phyloP scores from a whole-genome alignment of 129 eudicot species.

The Escallonia herrerae region DNA sequence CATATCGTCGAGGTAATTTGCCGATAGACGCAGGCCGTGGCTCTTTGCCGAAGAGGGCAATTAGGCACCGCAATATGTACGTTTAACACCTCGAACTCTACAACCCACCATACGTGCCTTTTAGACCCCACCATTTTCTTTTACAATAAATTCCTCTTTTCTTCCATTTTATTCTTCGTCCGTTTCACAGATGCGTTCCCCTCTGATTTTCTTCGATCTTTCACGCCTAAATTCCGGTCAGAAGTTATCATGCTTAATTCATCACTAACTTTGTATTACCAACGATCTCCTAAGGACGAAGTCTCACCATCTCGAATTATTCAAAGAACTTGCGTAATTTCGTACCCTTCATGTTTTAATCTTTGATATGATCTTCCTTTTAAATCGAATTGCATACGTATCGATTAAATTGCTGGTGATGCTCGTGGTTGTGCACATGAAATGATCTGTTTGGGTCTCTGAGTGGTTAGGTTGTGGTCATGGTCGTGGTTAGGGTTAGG shows the following conservation, averaged over 20 bases:
- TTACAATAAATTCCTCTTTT: too few relatives aligned
- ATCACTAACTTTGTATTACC: conserved; percentile 20
- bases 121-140: too few relatives aligned
- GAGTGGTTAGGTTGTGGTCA: conserved; percentile 5
- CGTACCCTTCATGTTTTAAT: conserved; percentile 19
- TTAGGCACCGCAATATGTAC: too few relatives aligned
- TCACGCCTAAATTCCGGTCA: conserved; percentile 18
- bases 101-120: too few relatives aligned
- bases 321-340: conserved; percentile 36
- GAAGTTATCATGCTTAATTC: not conserved
- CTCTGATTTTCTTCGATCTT: not conserved
- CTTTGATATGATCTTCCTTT: conserved; percentile 9
- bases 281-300: conserved; percentile 22
- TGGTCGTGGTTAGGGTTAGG: conserved; percentile 37
- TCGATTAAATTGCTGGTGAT: conserved; percentile 6
- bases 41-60: too few relatives aligned
- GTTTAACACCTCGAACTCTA: too few relatives aligned
- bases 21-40: too few relatives aligned
- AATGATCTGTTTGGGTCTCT: conserved; percentile 1
- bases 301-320: conserved; percentile 17
- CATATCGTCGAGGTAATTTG: too few relatives aligned
- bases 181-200: too few relatives aligned
- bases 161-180: too few relatives aligned
- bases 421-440: conserved; percentile 6
- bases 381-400: conserved; percentile 10